These are phyloP conservation scores for Cynanchum wilfordii DNA, from an alignment of 257 asterid species.

Conservation along the genomic window DNA sequence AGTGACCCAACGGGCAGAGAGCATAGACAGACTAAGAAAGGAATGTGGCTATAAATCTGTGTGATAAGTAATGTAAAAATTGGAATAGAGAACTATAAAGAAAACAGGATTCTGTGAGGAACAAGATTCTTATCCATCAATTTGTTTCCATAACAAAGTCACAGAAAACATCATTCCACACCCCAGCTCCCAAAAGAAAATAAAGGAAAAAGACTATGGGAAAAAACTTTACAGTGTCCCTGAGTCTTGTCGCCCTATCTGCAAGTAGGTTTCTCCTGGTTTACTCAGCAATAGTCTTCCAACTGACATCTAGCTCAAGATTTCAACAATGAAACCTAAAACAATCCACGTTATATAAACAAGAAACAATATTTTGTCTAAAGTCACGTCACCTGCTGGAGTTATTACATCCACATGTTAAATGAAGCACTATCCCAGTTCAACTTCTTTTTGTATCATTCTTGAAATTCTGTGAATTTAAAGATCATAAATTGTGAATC, in stretches of 20 bases:
- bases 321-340: not conserved
- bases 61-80: not conserved
- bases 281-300: not conserved
- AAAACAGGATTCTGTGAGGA: not conserved
- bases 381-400: not conserved
- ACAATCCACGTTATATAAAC: not conserved
- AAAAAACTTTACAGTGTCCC: not conserved
- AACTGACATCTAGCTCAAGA: not conserved
- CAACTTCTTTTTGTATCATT: slow-evolving; percentile 29
- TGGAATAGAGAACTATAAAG: not conserved
- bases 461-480: slow-evolving; percentile 44
- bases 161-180: not conserved
- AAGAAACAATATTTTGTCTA: not conserved
- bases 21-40: not conserved
- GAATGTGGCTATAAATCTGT: not conserved
- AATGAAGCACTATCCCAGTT: slow-evolving; percentile 19
- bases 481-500: slow-evolving; percentile 9
- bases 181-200: not conserved
- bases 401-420: slow-evolving; percentile 9
- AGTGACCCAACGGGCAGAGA: not conserved
- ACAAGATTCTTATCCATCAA: not conserved
- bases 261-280: not conserved
- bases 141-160: slow-evolving; percentile 1
- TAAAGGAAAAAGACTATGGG: too few species aligned
- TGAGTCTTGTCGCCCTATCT: not conserved